Evolutionary conservation across 2,329 filamentous ascomycete species (phyloP).

Genomic region (Alternaria solani): DNA sequence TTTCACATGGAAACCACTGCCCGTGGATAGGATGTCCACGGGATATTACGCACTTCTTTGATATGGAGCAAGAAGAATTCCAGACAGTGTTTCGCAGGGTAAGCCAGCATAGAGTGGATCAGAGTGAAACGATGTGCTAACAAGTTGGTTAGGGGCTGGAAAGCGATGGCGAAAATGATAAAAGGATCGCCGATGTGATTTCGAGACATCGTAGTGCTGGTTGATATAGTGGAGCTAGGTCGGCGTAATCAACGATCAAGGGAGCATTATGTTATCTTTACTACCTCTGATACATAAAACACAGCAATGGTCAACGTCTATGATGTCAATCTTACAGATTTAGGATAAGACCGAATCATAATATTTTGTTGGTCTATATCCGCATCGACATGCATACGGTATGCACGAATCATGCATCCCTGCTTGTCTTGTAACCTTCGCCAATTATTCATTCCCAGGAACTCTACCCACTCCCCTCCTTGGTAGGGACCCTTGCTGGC

Average conservation of each 20-base stretch:
- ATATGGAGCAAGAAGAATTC: not conserved
- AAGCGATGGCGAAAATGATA: not conserved
- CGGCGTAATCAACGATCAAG: too few relatives aligned
- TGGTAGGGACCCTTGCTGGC: too few relatives aligned
- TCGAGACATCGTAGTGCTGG: not conserved
- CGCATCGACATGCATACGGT: too few relatives aligned
- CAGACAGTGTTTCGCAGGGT: not conserved
- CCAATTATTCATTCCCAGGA: accelerated
- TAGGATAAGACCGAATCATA: too few relatives aligned
- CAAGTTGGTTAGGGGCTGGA: not conserved
- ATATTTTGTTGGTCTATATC: too few relatives aligned
- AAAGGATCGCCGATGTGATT: not conserved
- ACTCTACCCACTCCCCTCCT: too few relatives aligned
- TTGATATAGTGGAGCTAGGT: not conserved
- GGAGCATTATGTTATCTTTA: too few relatives aligned
- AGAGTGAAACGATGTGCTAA: not conserved
- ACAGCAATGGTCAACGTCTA: too few relatives aligned
- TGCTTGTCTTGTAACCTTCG: too few relatives aligned
- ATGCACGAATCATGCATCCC: accelerated
- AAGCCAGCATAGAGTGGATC: not conserved
- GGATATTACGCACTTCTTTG: not conserved
- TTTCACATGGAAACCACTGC: not conserved
- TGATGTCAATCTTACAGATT: too few relatives aligned
- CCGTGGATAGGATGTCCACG: not conserved
- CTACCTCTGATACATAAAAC: too few relatives aligned